These are phyloP conservation scores for Fusarium bulbicola DNA, from an alignment of 2,329 filamentous ascomycete species.

Conservation along the genomic window DNA sequence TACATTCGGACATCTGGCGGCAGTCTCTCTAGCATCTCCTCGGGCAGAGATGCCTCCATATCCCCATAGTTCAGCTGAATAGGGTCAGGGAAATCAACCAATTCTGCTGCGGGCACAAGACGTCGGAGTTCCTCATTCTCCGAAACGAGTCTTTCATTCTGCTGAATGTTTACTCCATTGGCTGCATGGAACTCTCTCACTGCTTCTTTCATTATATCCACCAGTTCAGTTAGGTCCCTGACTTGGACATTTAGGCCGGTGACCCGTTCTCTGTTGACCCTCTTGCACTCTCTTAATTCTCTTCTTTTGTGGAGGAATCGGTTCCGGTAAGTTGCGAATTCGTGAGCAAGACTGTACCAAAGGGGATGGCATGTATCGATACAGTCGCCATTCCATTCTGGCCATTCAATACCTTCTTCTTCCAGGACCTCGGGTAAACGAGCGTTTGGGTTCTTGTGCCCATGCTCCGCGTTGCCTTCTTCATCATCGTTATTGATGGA, in stretches of 20 bases:
- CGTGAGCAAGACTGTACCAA: not conserved
- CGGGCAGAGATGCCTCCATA: not conserved
- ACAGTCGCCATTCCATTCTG: constrained; percentile 1
- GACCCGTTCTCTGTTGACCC: not conserved
- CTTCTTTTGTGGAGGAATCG: not conserved
- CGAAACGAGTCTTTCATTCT: not conserved
- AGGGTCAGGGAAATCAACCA: not conserved
- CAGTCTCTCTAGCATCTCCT: rapidly evolving
- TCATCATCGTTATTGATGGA: not conserved
- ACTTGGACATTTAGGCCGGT: not conserved
- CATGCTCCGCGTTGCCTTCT: not conserved
- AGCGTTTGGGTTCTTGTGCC: not conserved
- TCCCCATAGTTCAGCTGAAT: not conserved
- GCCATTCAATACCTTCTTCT: not conserved
- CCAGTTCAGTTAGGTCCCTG: rapidly evolving
- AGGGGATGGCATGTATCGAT: not conserved
- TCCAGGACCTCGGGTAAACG: not conserved
- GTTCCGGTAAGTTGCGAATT: not conserved
- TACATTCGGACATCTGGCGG: not conserved
- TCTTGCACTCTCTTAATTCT: not conserved
- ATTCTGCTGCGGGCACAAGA: not conserved
- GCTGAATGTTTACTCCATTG: not conserved
- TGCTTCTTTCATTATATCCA: not conserved
- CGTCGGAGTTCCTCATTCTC: not conserved
- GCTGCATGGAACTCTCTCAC: not conserved